Conservation (phyloP, 2,329 filamentous ascomycete species). For the Cadophora sp. region DNA sequence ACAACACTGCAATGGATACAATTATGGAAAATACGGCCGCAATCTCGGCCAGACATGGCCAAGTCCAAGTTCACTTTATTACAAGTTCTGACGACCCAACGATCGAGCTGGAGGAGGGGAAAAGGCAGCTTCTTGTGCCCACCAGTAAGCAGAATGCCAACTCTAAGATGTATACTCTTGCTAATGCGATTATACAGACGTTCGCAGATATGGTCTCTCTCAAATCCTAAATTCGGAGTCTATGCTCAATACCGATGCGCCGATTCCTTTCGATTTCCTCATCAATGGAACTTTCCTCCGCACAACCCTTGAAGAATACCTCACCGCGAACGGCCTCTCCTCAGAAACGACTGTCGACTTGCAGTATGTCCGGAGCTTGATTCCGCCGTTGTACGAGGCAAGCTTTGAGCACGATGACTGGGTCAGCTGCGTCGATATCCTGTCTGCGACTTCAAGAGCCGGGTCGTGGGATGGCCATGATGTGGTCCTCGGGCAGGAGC, state of each 20-base stretch:
- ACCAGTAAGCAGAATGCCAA: conserved; percentile 52
- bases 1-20: conserved; percentile 26
- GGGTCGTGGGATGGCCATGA: conserved; percentile 60
- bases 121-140: conserved; percentile 67
- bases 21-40: conserved; percentile 28
- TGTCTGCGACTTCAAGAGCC: conserved; percentile 70
- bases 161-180: background rate
- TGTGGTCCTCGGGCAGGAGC: conserved; percentile 63
- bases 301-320: conserved; percentile 88
- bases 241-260: conserved; percentile 68
- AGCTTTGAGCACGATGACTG: conserved; percentile 98
- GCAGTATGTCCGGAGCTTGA: conserved; percentile 90
- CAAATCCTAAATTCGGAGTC: conserved; percentile 75
- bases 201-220: conserved; percentile 74
- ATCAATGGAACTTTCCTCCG: conserved; percentile 92
- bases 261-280: conserved; percentile 91
- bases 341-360: conserved; percentile 86
- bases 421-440: conserved; percentile 86
- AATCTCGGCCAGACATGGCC: conserved; percentile 45
- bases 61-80: conserved; percentile 73
- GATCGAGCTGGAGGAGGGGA: conserved; percentile 67
- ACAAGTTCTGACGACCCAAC: conserved; percentile 61
- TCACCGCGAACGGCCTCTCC: conserved; percentile 84
- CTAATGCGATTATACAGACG: conserved; percentile 52
- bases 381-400: conserved; percentile 87